These are phyloP conservation scores for Sungouiella blattae DNA, from an alignment of 805 yeast genomes.

Conservation along the genomic window DNA sequence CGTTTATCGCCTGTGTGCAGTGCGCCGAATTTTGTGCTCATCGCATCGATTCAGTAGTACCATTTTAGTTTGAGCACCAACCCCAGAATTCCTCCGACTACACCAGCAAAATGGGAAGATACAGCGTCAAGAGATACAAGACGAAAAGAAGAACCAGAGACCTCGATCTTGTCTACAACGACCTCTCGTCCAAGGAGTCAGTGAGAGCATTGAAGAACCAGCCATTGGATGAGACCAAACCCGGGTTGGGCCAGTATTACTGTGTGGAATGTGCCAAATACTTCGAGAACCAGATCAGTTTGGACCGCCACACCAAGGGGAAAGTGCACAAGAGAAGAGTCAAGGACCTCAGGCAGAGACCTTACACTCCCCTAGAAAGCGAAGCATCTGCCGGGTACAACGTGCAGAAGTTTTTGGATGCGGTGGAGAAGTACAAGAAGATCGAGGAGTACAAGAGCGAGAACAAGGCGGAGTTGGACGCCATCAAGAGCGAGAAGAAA, in stretches of 20 bases:
- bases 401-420: conserved; percentile 59
- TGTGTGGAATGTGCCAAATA: conserved; percentile 94
- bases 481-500: conserved; percentile 32
- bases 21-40: conserved; percentile 1
- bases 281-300: conserved; percentile 72
- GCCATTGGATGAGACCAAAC: conserved; percentile 81
- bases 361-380: conserved; percentile 84
- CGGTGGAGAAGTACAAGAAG: conserved; percentile 59
- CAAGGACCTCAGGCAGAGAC: conserved; percentile 68
- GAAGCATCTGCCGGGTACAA: conserved; percentile 88
- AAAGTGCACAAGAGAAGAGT: conserved; percentile 87
- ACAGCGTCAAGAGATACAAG: conserved; percentile 81
- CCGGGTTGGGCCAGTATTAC: conserved; percentile 93
- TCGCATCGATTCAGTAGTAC: conserved; percentile 2
- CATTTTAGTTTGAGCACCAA: too few relatives aligned
- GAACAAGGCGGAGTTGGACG: conserved; percentile 44
- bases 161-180: conserved; percentile 76
- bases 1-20: conserved; percentile 1
- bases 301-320: conserved; percentile 67
- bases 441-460: conserved; percentile 33
- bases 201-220: conserved; percentile 70
- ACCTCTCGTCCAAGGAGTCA: conserved; percentile 61
- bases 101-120: conserved; percentile 75
- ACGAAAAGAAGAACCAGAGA: conserved; percentile 86
- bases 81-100: too few relatives aligned